These are phyloP conservation scores for Claviceps sp. DNA, from an alignment of 2,329 filamentous ascomycete species.

Conservation along the genomic window DNA sequence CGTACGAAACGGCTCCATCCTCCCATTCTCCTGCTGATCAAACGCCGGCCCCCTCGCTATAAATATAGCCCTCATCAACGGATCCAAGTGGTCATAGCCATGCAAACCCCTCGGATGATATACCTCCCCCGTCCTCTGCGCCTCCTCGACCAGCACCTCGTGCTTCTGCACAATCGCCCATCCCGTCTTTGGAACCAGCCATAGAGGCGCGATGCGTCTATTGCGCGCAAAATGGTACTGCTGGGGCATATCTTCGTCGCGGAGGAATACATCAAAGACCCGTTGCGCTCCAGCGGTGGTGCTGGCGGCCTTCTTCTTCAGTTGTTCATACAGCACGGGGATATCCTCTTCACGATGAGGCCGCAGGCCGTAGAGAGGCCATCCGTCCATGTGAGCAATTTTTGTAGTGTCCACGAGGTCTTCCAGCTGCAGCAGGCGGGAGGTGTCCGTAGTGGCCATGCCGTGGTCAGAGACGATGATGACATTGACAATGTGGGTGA, in stretches of 20 bases:
- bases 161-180: constrained; percentile 79
- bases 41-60: constrained; percentile 86
- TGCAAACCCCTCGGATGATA: constrained; percentile 81
- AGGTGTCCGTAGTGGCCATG: constrained; percentile 83
- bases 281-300: constrained; percentile 35
- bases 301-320: constrained; percentile 38
- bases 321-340: constrained; percentile 49
- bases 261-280: constrained; percentile 76
- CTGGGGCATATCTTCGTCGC: constrained; percentile 77
- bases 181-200: constrained; percentile 84
- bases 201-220: constrained; percentile 80
- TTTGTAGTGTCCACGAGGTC: constrained; percentile 68
- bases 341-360: constrained; percentile 59
- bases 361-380: constrained; percentile 82
- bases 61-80: constrained; percentile 93
- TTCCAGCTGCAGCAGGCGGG: constrained; percentile 76
- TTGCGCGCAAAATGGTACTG: constrained; percentile 87
- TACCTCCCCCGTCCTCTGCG: constrained; percentile 44
- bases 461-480: constrained; percentile 96
- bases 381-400: constrained; percentile 80
- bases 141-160: constrained; percentile 62
- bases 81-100: constrained; percentile 89
- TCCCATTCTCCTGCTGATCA: constrained; percentile 69
- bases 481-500: constrained; percentile 83
- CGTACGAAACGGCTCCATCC: constrained; percentile 72